Conservation (phyloP, 495 filamentous ascomycete genomes). For the Venustampulla echinocandica region DNA sequence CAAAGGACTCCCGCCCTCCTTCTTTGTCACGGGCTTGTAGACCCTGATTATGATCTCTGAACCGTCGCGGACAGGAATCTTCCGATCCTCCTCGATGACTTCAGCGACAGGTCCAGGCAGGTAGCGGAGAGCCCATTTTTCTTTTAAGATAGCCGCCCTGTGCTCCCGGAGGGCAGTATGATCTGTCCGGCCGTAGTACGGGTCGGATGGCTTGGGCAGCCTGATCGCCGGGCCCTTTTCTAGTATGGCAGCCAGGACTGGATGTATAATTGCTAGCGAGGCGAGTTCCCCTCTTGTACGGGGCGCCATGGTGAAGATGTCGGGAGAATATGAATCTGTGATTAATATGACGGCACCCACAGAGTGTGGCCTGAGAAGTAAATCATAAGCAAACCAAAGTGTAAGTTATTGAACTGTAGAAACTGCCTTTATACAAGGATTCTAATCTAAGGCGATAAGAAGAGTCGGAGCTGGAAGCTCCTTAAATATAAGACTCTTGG, state of each 20-base stretch:
- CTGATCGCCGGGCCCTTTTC: background rate
- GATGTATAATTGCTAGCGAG: background rate
- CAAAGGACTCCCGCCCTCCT: constrained; percentile 27
- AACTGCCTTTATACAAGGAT: too few species aligned
- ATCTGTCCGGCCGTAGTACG: background rate
- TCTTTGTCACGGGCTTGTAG: constrained; percentile 23
- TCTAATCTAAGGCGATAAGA: too few species aligned
- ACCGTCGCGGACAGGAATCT: constrained; percentile 33
- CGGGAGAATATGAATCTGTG: background rate
- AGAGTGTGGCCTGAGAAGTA: too few species aligned
- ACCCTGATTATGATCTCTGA: constrained; percentile 28
- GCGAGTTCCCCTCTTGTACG: background rate
- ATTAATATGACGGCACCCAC: too few species aligned
- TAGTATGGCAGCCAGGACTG: background rate
- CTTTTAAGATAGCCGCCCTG: background rate
- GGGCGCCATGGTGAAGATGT: background rate
- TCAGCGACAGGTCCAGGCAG: background rate
- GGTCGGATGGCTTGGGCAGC: background rate
- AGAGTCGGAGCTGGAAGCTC: too few species aligned
- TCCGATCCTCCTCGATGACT: constrained; percentile 22
- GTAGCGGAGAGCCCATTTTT: constrained; percentile 1
- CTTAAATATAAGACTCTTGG: too few species aligned
- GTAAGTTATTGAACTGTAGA: too few species aligned
- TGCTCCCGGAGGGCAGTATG: background rate
- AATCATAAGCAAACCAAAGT: too few species aligned